Conservation (phyloP, 2,329 filamentous ascomycete species). For the Oidium heveae region DNA sequence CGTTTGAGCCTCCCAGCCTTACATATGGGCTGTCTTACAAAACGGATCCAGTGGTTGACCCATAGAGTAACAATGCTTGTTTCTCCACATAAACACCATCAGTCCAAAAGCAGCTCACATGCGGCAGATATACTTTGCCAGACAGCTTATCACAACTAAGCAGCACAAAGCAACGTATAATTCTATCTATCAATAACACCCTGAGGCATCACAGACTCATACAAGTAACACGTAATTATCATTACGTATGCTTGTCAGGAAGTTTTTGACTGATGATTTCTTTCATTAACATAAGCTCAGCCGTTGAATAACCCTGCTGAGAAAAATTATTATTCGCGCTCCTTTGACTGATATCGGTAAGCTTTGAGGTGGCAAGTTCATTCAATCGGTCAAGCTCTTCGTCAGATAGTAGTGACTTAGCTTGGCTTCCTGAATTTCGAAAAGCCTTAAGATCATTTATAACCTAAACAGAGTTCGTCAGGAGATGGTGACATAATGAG, state of each 20-base stretch:
- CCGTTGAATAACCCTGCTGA: slow-evolving; percentile 48
- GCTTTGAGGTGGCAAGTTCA: slow-evolving; percentile 44
- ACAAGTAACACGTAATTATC: no score
- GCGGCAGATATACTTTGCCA: no score
- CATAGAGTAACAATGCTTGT: background rate
- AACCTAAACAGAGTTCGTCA: background rate
- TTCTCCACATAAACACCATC: background rate
- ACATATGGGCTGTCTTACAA: background rate
- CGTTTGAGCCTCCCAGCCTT: background rate
- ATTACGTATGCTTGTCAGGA: slow-evolving; percentile 4
- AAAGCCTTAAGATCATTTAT: background rate
- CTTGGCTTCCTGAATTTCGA: background rate
- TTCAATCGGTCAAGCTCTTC: slow-evolving; percentile 41
- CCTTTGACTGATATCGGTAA: slow-evolving; percentile 50
- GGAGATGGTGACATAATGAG: background rate
- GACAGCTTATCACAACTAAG: no score
- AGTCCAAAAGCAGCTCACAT: no score
- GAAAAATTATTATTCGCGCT: slow-evolving; percentile 31
- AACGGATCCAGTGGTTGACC: background rate
- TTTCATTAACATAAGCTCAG: slow-evolving; percentile 46
- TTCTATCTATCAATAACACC: no score
- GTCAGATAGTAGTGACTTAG: background rate
- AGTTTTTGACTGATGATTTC: slow-evolving; percentile 18
- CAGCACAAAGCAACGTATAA: no score
- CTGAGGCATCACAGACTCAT: no score